Evolutionary conservation across 2,329 filamentous ascomycete genomes (phyloP), one percentile per base, ranked within the genome.

Genomic region (Tetracladium maxilliforme): DNA sequence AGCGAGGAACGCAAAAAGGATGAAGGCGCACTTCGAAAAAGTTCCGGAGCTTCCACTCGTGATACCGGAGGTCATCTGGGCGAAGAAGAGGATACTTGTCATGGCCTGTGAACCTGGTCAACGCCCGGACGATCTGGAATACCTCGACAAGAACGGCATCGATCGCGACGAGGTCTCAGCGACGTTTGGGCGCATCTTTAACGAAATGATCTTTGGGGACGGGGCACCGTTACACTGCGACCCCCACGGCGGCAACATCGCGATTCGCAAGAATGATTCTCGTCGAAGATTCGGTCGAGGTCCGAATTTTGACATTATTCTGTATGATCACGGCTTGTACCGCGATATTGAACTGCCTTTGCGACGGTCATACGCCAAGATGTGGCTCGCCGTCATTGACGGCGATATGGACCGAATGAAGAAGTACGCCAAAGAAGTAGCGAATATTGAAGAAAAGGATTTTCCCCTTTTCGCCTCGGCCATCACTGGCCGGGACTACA

Each of bases 141-240:
- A 80, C 44, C 61, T 98, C 4, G 90, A 95, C 48, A 58, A 64
- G 6, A 79, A 92, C 45, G 67, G 70, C 30, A 98, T 98, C 44
- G 83, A 92, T 49, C 73, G 90, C 12, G 90, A 95, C 44, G 87
- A 95, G 50, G 90, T 98, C 5, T 92, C 86, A 0, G 86, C 87
- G 2, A 79, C 84, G 0, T 61, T 98, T 4, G 78, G 90, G 0
- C 73, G 76, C 30, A 83, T 98, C 30, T 98, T 98, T 64, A 98
- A 98, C 58, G 86, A 95, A 48, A 98, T 98, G 90, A 94, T 98
- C 38, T 98, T 98, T 37, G 86, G 87, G 24, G 69, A 75, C 26
- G 67, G 76, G 30, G 87, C 87, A 0, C 84, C 90, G 1, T 57
- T 98, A 19, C 90, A 98, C 54, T 98, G 90, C 52, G 90, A 98